Evolutionary conservation across 1,284 basidiomycete genomes (phyloP).

Genomic region (Takashimella tepidaria): DNA sequence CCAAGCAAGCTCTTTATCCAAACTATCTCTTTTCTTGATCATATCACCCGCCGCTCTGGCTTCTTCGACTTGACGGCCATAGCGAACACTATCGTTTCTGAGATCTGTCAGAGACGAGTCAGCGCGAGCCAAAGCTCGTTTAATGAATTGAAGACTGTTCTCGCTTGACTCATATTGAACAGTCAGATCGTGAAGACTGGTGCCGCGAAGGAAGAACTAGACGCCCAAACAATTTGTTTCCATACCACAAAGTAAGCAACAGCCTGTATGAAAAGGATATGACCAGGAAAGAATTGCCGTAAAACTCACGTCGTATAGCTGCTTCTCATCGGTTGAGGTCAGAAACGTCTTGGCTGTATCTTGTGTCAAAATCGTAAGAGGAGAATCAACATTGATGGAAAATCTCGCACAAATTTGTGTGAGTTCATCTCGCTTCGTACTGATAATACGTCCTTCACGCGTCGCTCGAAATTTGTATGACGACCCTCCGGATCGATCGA

Average conservation of each 20-base stretch:
- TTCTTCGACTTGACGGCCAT: slow-evolving; percentile 16
- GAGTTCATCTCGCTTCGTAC: slow-evolving; percentile 78
- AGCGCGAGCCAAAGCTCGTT: slow-evolving; percentile 17
- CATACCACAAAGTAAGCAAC: not conserved
- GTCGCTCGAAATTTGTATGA: slow-evolving; percentile 75
- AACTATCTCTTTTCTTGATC: not conserved
- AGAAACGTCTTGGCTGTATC: slow-evolving; percentile 81
- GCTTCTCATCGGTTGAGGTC: slow-evolving; percentile 70
- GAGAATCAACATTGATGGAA: slow-evolving; percentile 90
- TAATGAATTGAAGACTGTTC: slow-evolving; percentile 27
- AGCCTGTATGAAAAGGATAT: too few species aligned
- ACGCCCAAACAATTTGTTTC: too few species aligned
- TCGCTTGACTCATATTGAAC: slow-evolving; percentile 78
- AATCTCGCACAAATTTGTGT: slow-evolving; percentile 85
- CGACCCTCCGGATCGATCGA: slow-evolving; percentile 68
- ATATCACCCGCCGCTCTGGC: slow-evolving; percentile 9
- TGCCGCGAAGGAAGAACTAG: slow-evolving; percentile 91
- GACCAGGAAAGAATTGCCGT: too few species aligned
- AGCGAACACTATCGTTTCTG: slow-evolving; percentile 12
- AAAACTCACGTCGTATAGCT: slow-evolving; percentile 75
- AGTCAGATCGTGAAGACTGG: slow-evolving; percentile 79
- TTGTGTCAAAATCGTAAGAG: slow-evolving; percentile 90
- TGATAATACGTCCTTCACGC: slow-evolving; percentile 62
- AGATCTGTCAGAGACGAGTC: slow-evolving; percentile 21
- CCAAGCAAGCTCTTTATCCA: slow-evolving; percentile 73